Base-by-base conservation (phyloP, 805 yeast species). In the Priceomyces castillae region DNA sequence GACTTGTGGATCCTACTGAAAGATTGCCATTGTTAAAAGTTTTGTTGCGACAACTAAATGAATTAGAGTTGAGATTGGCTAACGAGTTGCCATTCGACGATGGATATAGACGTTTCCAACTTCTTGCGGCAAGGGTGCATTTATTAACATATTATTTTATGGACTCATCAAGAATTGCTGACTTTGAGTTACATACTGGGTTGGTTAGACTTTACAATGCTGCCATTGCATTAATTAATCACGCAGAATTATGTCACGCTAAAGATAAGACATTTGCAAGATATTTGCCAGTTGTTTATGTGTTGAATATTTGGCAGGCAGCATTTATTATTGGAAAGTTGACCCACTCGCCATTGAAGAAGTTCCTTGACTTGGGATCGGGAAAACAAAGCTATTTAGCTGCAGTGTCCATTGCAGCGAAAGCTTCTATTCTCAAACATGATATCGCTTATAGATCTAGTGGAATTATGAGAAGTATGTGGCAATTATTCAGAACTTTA, bases 371-470 rank as follows among this genome's bases (percentile, higher is more conserved):
- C 62, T 63, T 80, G 26, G 80, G 78, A 2, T 73, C 81, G 0
- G 97, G 97, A 6, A 82, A 80, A 57, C 77, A 74, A 42, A 75
- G 85, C 23, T 88, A 84, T 54, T 78, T 77, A 47, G 68, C 71
- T 17, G 94, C 94, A 1, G 80, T 86, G 17, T 71, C 76, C 15
- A 64, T 86, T 37, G 81, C 94, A 1, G 77, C 81, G 44, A 81
- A 81, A 46, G 95, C 96, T 0, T 88, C 97, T 0, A 84, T 92
- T 22, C 71, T 88, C 53, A 89, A 89, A 54, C 94, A 90, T 64
- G 99, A 92, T 58, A 82, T 94, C 74, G 88, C 97, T 0, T 88
- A 87, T 60, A 77, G 98, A 51, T 86, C 96, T 0, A 82, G 95
- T 37, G 97, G 96, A 7, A 89, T 94, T 46, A 88, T 94, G 94